These are phyloP conservation scores for Auricularia heimuer DNA, from an alignment of 768 basidiomycete genomes.

Conservation along the genomic window DNA sequence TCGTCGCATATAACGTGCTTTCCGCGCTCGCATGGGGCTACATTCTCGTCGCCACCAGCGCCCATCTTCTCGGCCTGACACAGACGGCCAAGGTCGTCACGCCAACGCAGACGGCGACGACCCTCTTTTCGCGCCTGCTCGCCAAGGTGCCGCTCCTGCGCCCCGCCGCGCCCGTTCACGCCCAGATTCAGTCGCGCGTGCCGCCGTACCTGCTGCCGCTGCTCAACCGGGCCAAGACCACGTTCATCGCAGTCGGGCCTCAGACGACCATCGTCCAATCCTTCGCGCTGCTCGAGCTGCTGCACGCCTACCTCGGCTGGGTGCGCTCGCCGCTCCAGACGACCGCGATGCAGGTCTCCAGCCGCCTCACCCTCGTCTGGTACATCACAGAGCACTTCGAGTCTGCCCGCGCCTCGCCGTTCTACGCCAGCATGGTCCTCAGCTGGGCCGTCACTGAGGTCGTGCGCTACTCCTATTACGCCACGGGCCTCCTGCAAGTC, in stretches of 20 bases:
- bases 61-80: slow-evolving; percentile 37
- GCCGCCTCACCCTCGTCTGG: slow-evolving; percentile 79
- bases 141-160: slow-evolving; percentile 25
- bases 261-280: slow-evolving; percentile 70
- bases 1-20: slow-evolving; percentile 67
- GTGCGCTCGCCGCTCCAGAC: slow-evolving; percentile 71
- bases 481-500: slow-evolving; percentile 47
- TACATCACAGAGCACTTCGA: slow-evolving; percentile 56
- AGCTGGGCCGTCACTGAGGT: slow-evolving; percentile 91
- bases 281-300: slow-evolving; percentile 71
- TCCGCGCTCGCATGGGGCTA: slow-evolving; percentile 69
- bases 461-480: slow-evolving; percentile 86
- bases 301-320: slow-evolving; percentile 70
- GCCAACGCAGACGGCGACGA: slow-evolving; percentile 9
- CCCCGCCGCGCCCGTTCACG: slow-evolving; percentile 31
- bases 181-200: slow-evolving; percentile 11
- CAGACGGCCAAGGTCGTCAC: slow-evolving; percentile 8
- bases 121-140: slow-evolving; percentile 19
- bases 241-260: slow-evolving; percentile 51
- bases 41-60: slow-evolving; percentile 48
- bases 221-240: slow-evolving; percentile 42
- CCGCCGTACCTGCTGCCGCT: slow-evolving; percentile 27
- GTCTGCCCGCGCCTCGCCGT: slow-evolving; percentile 60
- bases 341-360: slow-evolving; percentile 70
- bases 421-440: slow-evolving; percentile 85